phyloP scores from a whole-genome alignment of 139 green algal genomes.

The Tetradesmus lagerheimii region DNA sequence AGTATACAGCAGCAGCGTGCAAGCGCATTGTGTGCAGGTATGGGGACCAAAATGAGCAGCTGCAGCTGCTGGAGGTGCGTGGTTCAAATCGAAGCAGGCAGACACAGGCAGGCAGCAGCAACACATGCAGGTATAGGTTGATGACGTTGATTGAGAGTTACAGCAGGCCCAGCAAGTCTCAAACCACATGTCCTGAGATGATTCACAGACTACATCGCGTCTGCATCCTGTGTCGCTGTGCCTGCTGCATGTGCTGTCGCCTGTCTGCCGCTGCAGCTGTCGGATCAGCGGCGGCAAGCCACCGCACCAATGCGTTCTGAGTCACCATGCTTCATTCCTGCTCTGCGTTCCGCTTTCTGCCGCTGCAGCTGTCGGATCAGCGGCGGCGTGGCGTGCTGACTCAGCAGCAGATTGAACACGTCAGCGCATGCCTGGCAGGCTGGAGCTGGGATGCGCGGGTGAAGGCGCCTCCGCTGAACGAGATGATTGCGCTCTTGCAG shows the following conservation, averaged over 20 bases:
- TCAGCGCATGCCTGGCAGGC: background rate
- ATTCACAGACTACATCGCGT: too few species aligned
- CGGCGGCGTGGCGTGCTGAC: conserved; percentile 27
- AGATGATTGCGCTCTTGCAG: background rate
- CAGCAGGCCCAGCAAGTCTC: too few species aligned
- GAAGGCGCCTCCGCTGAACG: conserved; percentile 8
- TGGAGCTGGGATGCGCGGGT: conserved; percentile 31
- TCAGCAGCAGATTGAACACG: background rate
- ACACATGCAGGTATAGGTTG: too few species aligned
- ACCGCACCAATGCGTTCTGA: too few species aligned
- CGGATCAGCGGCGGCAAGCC: background rate
- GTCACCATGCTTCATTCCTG: too few species aligned
- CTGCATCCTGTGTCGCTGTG: background rate
- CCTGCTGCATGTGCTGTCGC: background rate
- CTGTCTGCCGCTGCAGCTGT: background rate
- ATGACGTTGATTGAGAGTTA: too few species aligned
- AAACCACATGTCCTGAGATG: too few species aligned
- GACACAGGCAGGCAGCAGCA: background rate
- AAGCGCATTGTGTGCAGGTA: background rate
- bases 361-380: conserved; percentile 23
- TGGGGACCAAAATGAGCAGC: too few species aligned
- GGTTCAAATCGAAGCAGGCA: too few species aligned
- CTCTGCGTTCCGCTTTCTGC: too few species aligned
- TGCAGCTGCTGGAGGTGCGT: background rate
- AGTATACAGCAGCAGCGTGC: background rate